Base-by-base conservation (phyloP, 2,329 filamentous ascomycete genomes). In the Cladosporium sp. region DNA sequence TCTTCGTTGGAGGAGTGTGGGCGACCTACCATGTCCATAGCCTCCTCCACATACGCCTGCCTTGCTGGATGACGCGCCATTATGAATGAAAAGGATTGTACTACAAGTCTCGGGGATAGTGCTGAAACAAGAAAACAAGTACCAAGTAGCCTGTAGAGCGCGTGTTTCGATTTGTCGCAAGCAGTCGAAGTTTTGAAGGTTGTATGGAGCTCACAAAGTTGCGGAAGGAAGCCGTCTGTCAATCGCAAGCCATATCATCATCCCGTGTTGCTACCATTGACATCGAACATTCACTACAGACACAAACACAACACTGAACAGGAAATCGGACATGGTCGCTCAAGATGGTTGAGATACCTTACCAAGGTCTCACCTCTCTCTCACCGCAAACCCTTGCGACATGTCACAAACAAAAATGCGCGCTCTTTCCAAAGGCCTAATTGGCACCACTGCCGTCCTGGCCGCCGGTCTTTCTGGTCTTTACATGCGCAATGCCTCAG, bases 11-110 rank as follows among this genome's bases (percentile, higher is more conserved):
- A 4, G 19, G 55, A 2, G 12, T 25, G 9, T n/a, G 35, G 28
- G 61, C 62, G 58, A 32, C 45, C 56, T 45, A 57, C 55, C 55
- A 57, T 57, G 45, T 57, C 55, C 55, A 57, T 75, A 70, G 84
- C 80, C 42, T 97, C 93, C 80, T 97, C 93, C 63, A 97, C 91
- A 74, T 95, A 97, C 40, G 93, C 93, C 75, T 93, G 88, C 64
- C 94, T 85, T 72, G 93, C 86, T 58, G 93, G 93, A 78, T 97
- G 93, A 78, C 96, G 82, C 72, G 76, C 82, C 70, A 65, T 67
- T 50, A 20, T 56, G 40, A 37, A 13, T 20, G 13, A 12, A n/a
- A 4, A 0, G 36, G 47, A 17, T 28, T 9, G 3, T 50, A 4
- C 28, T 32, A 9, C 12, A 35, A n/a, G 28, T n/a, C 8, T 7